phyloP scores from a whole-genome alignment of 2,329 filamentous ascomycete species.

The Arthrobotrys entomopaga region DNA sequence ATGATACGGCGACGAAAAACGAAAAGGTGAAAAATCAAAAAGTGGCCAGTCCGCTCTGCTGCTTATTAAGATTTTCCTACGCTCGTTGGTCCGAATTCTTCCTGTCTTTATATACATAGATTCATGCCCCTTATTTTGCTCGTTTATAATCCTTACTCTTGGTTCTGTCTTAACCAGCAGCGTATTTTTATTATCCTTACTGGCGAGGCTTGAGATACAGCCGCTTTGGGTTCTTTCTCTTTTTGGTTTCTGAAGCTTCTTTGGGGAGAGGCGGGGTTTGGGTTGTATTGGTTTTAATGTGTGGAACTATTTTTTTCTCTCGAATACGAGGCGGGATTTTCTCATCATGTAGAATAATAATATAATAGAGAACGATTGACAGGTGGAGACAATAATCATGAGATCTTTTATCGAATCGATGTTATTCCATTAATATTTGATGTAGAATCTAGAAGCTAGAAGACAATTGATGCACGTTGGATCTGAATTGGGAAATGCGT shows the following conservation, averaged over 20 bases:
- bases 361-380: slow-evolving; percentile 2
- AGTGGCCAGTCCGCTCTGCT: not conserved
- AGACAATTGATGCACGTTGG: too few relatives aligned
- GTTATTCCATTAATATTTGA: too few relatives aligned
- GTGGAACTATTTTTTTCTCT: not conserved
- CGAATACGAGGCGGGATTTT: not conserved
- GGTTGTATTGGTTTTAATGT: slow-evolving; percentile 7
- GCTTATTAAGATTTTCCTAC: not conserved
- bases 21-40: not conserved
- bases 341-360: slow-evolving; percentile 14
- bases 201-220: slow-evolving; percentile 10
- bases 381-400: not conserved
- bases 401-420: too few relatives aligned
- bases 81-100: slow-evolving; percentile 16
- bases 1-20: not conserved
- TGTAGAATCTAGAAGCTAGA: too few relatives aligned
- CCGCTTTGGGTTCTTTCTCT: slow-evolving; percentile 7
- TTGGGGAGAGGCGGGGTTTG: not conserved
- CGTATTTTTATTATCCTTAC: not conserved
- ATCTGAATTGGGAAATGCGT: slow-evolving; percentile 4
- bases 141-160: not conserved
- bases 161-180: not conserved
- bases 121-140: not conserved
- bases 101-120: slow-evolving; percentile 19
- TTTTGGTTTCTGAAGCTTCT: not conserved